phyloP scores from a whole-genome alignment of 2,329 filamentous ascomycete genomes.

The Pseudogymnoascus destructans region DNA sequence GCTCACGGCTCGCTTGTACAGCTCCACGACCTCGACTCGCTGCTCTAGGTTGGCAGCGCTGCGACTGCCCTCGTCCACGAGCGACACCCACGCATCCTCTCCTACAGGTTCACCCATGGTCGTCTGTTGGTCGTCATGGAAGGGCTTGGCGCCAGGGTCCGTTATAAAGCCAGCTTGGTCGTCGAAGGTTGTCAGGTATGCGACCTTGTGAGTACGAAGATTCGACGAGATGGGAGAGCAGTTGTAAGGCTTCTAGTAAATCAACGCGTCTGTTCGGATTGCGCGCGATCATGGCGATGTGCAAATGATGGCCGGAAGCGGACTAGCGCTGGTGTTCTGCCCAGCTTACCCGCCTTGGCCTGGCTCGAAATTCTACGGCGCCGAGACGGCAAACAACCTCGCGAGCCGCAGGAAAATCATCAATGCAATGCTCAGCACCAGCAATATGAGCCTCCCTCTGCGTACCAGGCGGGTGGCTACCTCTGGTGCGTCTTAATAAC shows the following conservation, averaged over 20 bases:
- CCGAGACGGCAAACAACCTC: constrained; percentile 5
- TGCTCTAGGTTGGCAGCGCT: constrained; percentile 49
- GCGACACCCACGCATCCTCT: constrained; percentile 66
- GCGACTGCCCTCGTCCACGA: constrained; percentile 57
- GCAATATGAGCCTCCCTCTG: constrained; percentile 50
- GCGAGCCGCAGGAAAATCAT: background rate
- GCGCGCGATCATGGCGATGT: constrained; percentile 4
- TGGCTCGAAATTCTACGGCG: constrained; percentile 5
- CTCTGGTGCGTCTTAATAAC: constrained; percentile 37
- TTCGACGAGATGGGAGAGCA: background rate
- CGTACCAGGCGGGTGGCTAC: constrained; percentile 47
- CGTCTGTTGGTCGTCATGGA: constrained; percentile 9
- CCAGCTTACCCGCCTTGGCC: background rate
- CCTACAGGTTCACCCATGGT: constrained; percentile 43
- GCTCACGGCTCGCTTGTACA: constrained; percentile 54
- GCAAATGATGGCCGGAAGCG: background rate
- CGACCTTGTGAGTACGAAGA: background rate
- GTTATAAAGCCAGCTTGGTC: constrained; percentile 5
- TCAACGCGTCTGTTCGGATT: constrained; percentile 1
- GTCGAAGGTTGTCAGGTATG: background rate
- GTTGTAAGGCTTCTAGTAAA: constrained; percentile 3
- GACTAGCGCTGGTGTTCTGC: background rate
- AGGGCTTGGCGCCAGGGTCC: constrained; percentile 7
- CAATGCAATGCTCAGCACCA: constrained; percentile 11
- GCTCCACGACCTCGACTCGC: constrained; percentile 56